phyloP scores from a whole-genome alignment of 139 green algal species.

The Klebsormidium nitens region DNA sequence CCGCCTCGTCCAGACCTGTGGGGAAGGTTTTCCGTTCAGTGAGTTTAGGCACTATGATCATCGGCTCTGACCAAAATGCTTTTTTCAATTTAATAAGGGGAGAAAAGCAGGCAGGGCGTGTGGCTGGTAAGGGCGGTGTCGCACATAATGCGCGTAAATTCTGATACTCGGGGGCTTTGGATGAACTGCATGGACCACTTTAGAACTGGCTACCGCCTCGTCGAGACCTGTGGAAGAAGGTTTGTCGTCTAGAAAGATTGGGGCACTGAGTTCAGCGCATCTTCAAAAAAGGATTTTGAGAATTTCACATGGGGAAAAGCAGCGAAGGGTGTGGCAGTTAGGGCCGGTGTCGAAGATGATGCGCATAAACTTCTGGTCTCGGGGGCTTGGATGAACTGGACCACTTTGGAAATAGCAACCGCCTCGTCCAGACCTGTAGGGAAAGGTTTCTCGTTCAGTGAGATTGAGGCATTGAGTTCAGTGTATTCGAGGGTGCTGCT shows the following conservation, averaged over 20 bases:
- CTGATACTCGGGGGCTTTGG: slow-evolving; percentile 80
- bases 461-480: no score
- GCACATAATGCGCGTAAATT: slow-evolving; percentile 95
- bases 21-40: no score
- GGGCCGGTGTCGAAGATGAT: slow-evolving; percentile 99
- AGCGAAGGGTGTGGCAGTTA: slow-evolving; percentile 93
- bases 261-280: not conserved
- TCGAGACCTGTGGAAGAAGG: no score
- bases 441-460: no score
- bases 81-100: slow-evolving; percentile 97
- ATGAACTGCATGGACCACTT: slow-evolving; percentile 87
- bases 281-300: slow-evolving; percentile 10
- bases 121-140: slow-evolving; percentile 97
- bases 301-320: slow-evolving; percentile 74
- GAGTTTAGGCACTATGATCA: no score
- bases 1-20: slow-evolving; percentile 88
- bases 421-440: no score
- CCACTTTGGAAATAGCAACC: slow-evolving; percentile 81
- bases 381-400: slow-evolving; percentile 70
- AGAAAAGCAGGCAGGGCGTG: slow-evolving; percentile 88
- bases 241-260: no score
- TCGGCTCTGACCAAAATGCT: no score
- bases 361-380: slow-evolving; percentile 85
- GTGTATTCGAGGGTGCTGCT: no score
- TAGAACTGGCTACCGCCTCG: slow-evolving; percentile 48